These are phyloP conservation scores for Arachis hypogaea DNA, from an alignment of 306 rosid genomes.

Conservation along the genomic window DNA sequence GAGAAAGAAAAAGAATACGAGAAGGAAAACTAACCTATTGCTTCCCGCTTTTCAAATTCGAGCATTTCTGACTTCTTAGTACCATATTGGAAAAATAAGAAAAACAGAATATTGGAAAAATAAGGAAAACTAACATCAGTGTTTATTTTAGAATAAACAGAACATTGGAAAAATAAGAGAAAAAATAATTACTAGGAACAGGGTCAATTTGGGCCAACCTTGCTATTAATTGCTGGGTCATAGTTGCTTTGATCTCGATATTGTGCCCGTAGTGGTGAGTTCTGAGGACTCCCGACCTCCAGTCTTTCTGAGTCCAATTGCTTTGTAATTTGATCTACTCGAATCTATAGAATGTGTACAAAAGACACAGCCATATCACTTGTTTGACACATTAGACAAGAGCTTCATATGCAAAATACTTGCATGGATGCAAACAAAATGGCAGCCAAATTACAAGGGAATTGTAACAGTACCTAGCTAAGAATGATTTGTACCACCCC, in stretches of 20 bases:
- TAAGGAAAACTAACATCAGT: slow-evolving; percentile 39
- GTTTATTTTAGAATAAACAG: slow-evolving; percentile 32
- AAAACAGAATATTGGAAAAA: too few relatives aligned
- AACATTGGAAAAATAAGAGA: slow-evolving; percentile 17
- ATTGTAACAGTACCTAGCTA: slow-evolving; percentile 41
- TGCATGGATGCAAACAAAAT: slow-evolving; percentile 45
- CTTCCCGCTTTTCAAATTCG: slow-evolving; percentile 82
- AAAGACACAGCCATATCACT: slow-evolving; percentile 65
- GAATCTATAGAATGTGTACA: slow-evolving; percentile 75
- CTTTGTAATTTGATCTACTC: slow-evolving; percentile 80
- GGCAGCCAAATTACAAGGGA: slow-evolving; percentile 46
- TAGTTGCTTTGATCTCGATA: slow-evolving; percentile 41
- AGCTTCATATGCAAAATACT: slow-evolving; percentile 49
- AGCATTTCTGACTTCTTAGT: slow-evolving; percentile 61
- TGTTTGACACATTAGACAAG: slow-evolving; percentile 53
- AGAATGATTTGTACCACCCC: slow-evolving; percentile 36
- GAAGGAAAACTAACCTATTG: slow-evolving; percentile 63
- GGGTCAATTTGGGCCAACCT: slow-evolving; percentile 52
- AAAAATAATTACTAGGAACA: slow-evolving; percentile 29
- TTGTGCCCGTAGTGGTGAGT: slow-evolving; percentile 42
- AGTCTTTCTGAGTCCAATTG: slow-evolving; percentile 60
- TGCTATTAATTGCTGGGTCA: slow-evolving; percentile 43
- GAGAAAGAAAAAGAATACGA: slow-evolving; percentile 22
- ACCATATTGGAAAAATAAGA: slow-evolving; percentile 4
- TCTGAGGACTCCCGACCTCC: slow-evolving; percentile 46